These are phyloP conservation scores for Lyophyllum decastes DNA, from an alignment of 768 basidiomycete species.

Conservation along the genomic window DNA sequence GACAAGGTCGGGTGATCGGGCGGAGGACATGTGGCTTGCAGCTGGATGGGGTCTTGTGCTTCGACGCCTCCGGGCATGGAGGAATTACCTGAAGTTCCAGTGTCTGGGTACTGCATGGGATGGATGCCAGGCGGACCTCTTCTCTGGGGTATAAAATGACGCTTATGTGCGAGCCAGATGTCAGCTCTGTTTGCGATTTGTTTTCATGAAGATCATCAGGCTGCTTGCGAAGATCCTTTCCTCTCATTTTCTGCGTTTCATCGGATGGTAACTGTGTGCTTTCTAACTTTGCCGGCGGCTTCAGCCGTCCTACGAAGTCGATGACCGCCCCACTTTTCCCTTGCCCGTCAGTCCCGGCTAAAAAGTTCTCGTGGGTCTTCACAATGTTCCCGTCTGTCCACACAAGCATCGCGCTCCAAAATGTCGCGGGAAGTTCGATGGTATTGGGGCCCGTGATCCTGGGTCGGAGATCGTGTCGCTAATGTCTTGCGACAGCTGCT, in stretches of 20 bases:
- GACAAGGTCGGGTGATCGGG: too few relatives aligned
- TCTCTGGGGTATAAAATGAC: too few relatives aligned
- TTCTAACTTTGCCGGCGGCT: not conserved
- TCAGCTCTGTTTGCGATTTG: too few relatives aligned
- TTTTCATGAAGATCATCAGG: not conserved
- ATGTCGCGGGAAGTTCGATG: not conserved
- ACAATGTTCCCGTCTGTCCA: not conserved
- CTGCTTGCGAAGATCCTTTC: not conserved
- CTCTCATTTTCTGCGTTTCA: not conserved
- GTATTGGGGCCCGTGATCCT: not conserved
- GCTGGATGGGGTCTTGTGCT: too few relatives aligned
- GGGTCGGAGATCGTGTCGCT: too few relatives aligned
- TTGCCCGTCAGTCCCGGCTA: not conserved
- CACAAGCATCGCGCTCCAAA: not conserved
- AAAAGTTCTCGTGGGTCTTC: not conserved
- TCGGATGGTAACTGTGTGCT: not conserved
- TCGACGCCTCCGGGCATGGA: too few relatives aligned
- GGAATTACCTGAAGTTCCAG: too few relatives aligned
- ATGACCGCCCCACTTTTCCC: not conserved
- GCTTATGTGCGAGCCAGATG: too few relatives aligned
- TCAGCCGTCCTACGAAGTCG: not conserved
- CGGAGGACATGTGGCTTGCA: too few relatives aligned
- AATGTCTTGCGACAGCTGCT: too few relatives aligned
- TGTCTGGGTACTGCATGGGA: too few relatives aligned
- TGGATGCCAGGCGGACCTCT: too few relatives aligned